Conservation (phyloP, 208 protist genomes). For the Zelonia costaricensis region DNA sequence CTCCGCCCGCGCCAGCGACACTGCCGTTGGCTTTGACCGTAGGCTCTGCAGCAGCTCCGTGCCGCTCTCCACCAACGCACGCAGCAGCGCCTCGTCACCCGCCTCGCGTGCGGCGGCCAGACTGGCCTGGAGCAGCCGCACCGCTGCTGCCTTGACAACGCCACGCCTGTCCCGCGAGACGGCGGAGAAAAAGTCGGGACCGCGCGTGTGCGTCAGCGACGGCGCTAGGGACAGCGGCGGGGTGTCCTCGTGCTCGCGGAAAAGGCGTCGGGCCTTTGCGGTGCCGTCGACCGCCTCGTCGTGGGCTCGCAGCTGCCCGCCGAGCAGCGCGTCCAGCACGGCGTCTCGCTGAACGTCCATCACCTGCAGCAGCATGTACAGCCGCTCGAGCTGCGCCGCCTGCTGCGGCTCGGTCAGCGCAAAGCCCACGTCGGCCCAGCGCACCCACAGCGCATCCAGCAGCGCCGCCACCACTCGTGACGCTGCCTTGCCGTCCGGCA, state of each 20-base stretch:
- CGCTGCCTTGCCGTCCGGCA: conserved; percentile 46
- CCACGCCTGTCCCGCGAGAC: conserved; percentile 48
- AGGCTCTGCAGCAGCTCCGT: conserved; percentile 62
- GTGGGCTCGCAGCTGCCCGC: conserved; percentile 12
- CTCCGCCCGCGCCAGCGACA: conserved; percentile 35
- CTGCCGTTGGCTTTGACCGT: conserved; percentile 41
- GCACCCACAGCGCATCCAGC: conserved; percentile 34
- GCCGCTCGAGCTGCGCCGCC: conserved; percentile 51
- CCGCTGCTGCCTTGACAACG: conserved; percentile 37
- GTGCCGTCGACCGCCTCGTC: not conserved
- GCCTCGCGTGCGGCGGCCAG: conserved; percentile 28
- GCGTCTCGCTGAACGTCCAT: conserved; percentile 39
- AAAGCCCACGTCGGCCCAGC: conserved; percentile 28
- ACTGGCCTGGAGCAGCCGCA: conserved; percentile 38
- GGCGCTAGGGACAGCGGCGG: conserved; percentile 19
- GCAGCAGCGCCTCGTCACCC: conserved; percentile 24
- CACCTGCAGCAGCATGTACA: conserved; percentile 63
- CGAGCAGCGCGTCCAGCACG: conserved; percentile 36
- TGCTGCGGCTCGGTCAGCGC: conserved; percentile 23
- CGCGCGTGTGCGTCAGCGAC: conserved; percentile 24
- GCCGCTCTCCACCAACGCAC: conserved; percentile 68
- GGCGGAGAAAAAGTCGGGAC: conserved; percentile 80
- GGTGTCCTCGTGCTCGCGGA: conserved; percentile 33
- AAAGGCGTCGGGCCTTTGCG: not conserved
- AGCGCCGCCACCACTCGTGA: conserved; percentile 47